A percentile compares a stretch with the other conserved stretches of the same genome.
phyloP scores from a whole-genome alignment of 139 green algal species.

The Limnomonas spitsbergensis region DNA sequence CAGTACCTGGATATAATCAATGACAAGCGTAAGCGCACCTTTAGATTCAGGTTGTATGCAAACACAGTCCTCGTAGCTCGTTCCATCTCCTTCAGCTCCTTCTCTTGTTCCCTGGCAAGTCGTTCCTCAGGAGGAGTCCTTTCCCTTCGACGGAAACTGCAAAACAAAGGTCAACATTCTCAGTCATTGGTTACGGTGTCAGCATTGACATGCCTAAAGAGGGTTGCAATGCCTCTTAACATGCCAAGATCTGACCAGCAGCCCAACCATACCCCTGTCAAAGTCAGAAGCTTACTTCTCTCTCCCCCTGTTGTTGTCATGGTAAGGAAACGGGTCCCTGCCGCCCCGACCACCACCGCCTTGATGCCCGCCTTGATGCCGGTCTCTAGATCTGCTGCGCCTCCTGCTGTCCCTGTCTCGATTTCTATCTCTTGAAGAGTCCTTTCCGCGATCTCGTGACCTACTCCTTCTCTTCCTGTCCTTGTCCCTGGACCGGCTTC shows the following conservation, averaged over 20 bases:
- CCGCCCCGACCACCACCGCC: background rate
- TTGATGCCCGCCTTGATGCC: background rate
- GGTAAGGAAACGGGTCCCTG: background rate
- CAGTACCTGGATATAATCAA: too few relatives aligned
- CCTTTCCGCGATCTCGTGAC: background rate
- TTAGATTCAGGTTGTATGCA: constrained; percentile 81
- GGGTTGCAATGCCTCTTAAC: background rate
- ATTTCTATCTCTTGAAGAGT: background rate
- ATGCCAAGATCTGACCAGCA: background rate
- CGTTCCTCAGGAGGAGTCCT: constrained; percentile 65
- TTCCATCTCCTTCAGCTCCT: constrained; percentile 70
- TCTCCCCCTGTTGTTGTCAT: background rate
- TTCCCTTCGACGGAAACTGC: constrained; percentile 25
- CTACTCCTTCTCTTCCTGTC: constrained; percentile 7
- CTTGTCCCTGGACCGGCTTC: constrained; percentile 6
- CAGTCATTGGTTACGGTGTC: background rate
- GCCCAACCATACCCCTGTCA: background rate
- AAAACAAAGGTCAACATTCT: background rate
- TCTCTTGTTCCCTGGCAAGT: constrained; percentile 58
- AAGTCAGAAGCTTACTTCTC: too few relatives aligned
- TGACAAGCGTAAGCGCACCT: too few relatives aligned
- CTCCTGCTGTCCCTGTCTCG: background rate
- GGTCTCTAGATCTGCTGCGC: background rate
- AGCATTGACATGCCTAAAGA: background rate
- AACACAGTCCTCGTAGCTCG: constrained; percentile 84